These are phyloP conservation scores for Prinsepia uniflora DNA, from an alignment of 306 rosid genomes.

Conservation along the genomic window DNA sequence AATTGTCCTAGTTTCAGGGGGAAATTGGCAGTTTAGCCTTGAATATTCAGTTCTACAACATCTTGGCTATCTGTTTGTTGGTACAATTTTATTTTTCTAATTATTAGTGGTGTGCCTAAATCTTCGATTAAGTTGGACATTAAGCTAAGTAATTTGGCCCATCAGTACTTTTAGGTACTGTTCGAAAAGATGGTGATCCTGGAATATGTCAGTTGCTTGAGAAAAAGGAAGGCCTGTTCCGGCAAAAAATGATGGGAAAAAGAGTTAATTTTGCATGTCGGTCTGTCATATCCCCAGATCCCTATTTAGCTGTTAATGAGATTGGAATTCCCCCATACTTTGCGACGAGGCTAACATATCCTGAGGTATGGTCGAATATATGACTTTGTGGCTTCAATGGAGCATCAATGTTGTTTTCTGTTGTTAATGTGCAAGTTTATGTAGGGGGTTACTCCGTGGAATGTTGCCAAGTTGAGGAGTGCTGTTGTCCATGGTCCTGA, in stretches of 20 bases:
- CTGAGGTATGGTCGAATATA: constrained; percentile 62
- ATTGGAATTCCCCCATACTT: constrained; percentile 96
- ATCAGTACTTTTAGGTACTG: constrained; percentile 40
- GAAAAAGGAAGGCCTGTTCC: constrained; percentile 94
- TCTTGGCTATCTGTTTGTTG: too few relatives aligned
- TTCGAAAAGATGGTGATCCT: constrained; percentile 43
- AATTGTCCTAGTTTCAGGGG: too few relatives aligned
- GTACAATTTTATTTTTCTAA: too few relatives aligned
- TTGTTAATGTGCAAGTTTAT: constrained; percentile 19
- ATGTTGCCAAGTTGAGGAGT: constrained; percentile 59
- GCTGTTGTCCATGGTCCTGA: constrained; percentile 76
- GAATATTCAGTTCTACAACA: too few relatives aligned
- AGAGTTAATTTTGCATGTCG: constrained; percentile 97
- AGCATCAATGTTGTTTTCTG: constrained; percentile 13
- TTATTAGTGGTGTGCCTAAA: too few relatives aligned
- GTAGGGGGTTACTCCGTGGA: constrained; percentile 94
- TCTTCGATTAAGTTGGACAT: too few relatives aligned
- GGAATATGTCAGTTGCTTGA: constrained; percentile 91
- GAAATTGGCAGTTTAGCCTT: too few relatives aligned
- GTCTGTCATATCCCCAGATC: constrained; percentile 98
- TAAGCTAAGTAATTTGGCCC: constrained; percentile 14
- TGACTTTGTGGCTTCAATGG: neutral
- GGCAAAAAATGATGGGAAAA: constrained; percentile 99
- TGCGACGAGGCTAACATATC: constrained; percentile 77
- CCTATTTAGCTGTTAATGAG: constrained; percentile 94